Evolutionary conservation across 2,329 filamentous ascomycete genomes (phyloP).

Genomic region (Bipolaris oryzae): DNA sequence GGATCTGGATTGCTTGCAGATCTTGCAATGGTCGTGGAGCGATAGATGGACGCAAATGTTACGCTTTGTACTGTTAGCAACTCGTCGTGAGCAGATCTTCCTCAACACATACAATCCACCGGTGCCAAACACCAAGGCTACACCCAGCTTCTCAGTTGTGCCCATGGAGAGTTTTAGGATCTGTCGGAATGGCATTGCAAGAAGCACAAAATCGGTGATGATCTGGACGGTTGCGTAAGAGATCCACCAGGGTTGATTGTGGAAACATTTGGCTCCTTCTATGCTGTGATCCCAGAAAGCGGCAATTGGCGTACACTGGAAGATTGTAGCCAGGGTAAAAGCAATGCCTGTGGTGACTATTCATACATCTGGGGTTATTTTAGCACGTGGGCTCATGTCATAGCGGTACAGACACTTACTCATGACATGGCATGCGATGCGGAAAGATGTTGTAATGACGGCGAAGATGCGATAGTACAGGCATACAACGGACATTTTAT

Average conservation of each 20-base stretch:
- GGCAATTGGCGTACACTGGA: slow-evolving; percentile 41
- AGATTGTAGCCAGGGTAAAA: slow-evolving; percentile 39
- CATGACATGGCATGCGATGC: slow-evolving; percentile 28
- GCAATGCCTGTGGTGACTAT: slow-evolving; percentile 41
- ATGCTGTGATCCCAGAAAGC: slow-evolving; percentile 42
- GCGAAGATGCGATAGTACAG: slow-evolving; percentile 47
- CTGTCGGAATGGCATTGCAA: slow-evolving; percentile 27
- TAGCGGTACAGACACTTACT: slow-evolving; percentile 18
- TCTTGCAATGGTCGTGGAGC: slow-evolving; percentile 32
- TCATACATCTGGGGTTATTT: slow-evolving; percentile 19
- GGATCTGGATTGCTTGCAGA: slow-evolving; percentile 31
- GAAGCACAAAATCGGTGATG: slow-evolving; percentile 25
- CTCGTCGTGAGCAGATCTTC: background rate
- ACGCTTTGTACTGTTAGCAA: slow-evolving; percentile 21
- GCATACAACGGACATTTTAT: slow-evolving; percentile 43
- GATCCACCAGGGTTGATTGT: slow-evolving; percentile 35
- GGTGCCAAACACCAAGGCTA: slow-evolving; percentile 31
- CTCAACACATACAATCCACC: slow-evolving; percentile 25
- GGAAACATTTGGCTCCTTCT: slow-evolving; percentile 37
- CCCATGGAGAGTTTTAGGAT: slow-evolving; percentile 29
- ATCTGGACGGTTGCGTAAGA: slow-evolving; percentile 32
- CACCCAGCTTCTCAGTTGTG: slow-evolving; percentile 26
- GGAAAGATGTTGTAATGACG: slow-evolving; percentile 32
- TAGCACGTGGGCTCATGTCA: background rate
- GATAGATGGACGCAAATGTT: slow-evolving; percentile 33